Base-by-base conservation (phyloP, 441 rosid species). In the Croton laevigatus region DNA sequence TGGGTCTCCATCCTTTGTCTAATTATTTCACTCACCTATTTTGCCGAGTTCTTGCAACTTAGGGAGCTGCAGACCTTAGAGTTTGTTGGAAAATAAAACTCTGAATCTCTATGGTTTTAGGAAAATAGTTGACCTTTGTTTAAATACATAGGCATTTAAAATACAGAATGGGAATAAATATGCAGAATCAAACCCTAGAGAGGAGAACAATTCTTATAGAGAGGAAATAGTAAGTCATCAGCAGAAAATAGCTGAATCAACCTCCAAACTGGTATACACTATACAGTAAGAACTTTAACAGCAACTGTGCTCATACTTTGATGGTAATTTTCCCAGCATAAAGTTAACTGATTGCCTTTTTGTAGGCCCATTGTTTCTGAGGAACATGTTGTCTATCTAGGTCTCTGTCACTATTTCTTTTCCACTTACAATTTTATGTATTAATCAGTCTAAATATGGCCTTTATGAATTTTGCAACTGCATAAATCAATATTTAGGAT, bases 281-380 rank as follows among this genome's bases (percentile, higher is more conserved):
- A 10, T 27, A 27, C 32, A 27, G 32, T 27, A 27, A 27, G 7
- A 38, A 59, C 42, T 65, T 72, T 59, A 13, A 59, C 10, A 13
- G 37, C 42, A 40, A 38, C 10, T 42, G 4, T 72, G 8, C 40
- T 46, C 7, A 13, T 49, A 8, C 53, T 10, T 48, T 55, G 55
- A 23, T 42, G 3, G 27, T 12, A 42, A 5, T 53, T 51, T 40
- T n/a, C 59, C 14, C 5, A 6, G 27, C 14, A 20, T 13, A 63
- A 27, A 46, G 53, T 69, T 54, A 40, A 57, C 45, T 38, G 57
- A 14, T n/a, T 19, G 22, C 46, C 27, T 64, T 52, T 67, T 27
- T 27, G 32, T 27, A 19, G 44, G 32, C 63, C 66, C 59, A 40
- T 42, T 40, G 16, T 51, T 13, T 62, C 36, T 23, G 49, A 16